Evolutionary conservation across 441 rosid species (phyloP).

Genomic region (Theobroma grandiflorum): DNA sequence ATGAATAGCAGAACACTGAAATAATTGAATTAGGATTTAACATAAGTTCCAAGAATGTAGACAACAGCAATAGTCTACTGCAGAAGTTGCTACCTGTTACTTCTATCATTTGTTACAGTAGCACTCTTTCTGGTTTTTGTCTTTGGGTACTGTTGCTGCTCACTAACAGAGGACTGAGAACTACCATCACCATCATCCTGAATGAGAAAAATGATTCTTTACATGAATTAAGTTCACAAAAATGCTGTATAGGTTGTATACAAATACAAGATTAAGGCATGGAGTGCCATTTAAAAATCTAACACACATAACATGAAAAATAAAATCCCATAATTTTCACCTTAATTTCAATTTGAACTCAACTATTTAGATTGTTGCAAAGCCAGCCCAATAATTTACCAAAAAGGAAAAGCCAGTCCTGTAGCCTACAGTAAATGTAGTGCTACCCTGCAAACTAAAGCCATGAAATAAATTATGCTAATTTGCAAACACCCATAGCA

Average conservation of each 20-base stretch:
- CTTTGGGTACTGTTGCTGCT: constrained; percentile 50
- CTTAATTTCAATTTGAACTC: not conserved
- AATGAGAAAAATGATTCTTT: constrained; percentile 23
- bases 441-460: not conserved
- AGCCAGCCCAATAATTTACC: not conserved
- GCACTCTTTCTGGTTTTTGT: constrained; percentile 51
- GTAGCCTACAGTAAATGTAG: not conserved
- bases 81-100: constrained; percentile 55
- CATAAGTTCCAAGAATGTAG: constrained; percentile 22
- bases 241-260: constrained; percentile 14
- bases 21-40: constrained; percentile 31
- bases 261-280: not conserved
- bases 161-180: constrained; percentile 47
- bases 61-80: constrained; percentile 27
- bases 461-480: not conserved
- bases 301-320: not conserved
- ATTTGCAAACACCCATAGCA: not conserved
- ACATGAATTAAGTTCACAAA: not conserved
- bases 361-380: not conserved
- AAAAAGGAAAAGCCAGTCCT: not conserved
- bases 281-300: not conserved
- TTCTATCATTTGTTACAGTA: constrained; percentile 44
- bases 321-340: not conserved
- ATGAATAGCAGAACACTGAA: constrained; percentile 11
- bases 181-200: constrained; percentile 69